A percentile compares a stretch with the other conserved stretches of the same genome.
Conservation (phyloP, 768 basidiomycete genomes). For the Boletus subcaerulescens region DNA sequence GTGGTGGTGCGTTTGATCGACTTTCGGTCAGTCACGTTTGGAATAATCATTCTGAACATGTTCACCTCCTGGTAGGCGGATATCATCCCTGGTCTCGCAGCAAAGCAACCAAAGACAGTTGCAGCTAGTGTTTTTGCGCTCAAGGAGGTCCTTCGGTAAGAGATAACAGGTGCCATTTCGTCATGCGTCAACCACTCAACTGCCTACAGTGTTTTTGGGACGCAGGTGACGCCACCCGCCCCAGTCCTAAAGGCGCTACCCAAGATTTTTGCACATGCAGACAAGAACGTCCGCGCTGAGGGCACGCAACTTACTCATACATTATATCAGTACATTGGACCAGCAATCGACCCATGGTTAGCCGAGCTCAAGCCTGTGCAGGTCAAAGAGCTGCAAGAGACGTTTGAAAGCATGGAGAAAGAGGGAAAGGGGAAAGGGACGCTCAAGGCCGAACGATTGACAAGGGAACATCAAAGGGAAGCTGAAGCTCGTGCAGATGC, state of each 20-base stretch:
- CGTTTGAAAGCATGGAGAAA: slow-evolving; percentile 79
- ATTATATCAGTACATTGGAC: slow-evolving; percentile 84
- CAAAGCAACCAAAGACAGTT: slow-evolving; percentile 94
- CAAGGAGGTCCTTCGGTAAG: slow-evolving; percentile 83
- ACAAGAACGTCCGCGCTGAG: slow-evolving; percentile 94
- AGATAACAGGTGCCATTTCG: not conserved
- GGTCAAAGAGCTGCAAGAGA: slow-evolving; percentile 91
- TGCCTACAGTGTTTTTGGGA: slow-evolving; percentile 68
- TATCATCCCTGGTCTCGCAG: slow-evolving; percentile 77
- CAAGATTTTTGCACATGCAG: slow-evolving; percentile 92
- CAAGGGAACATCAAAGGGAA: slow-evolving; percentile 74
- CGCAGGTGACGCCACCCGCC: slow-evolving; percentile 66
- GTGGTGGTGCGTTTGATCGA: slow-evolving; percentile 70
- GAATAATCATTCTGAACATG: slow-evolving; percentile 24
- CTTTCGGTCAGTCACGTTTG: slow-evolving; percentile 27
- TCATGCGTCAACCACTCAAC: not conserved
- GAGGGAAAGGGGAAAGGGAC: slow-evolving; percentile 83
- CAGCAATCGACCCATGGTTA: slow-evolving; percentile 80
- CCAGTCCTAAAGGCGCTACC: slow-evolving; percentile 84
- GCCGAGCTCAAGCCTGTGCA: slow-evolving; percentile 95
- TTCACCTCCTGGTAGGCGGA: slow-evolving; percentile 51
- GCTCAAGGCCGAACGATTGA: slow-evolving; percentile 75
- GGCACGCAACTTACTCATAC: slow-evolving; percentile 72
- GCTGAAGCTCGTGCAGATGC: slow-evolving; percentile 44
- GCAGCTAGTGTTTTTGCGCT: slow-evolving; percentile 73